Percentiles rank a stretch among this genome's conserved stretches.
Conservation (phyloP, 345 rosid genomes). For the Eucalyptus camaldulensis region DNA sequence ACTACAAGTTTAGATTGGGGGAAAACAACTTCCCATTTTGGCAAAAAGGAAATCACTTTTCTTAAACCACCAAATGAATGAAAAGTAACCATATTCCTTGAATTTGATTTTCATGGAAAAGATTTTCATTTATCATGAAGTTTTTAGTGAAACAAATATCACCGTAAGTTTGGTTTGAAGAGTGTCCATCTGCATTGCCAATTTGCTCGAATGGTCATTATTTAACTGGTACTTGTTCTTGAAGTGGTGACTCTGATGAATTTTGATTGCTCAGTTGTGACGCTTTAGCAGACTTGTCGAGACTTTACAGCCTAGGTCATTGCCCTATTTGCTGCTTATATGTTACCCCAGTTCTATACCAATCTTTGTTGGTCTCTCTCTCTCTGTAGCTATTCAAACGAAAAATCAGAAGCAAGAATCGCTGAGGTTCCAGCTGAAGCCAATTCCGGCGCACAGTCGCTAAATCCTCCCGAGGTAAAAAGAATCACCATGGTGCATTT, state of each 20-base stretch:
- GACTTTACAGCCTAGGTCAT: background rate
- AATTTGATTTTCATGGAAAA: background rate
- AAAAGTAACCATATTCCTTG: background rate
- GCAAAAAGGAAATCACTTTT: background rate
- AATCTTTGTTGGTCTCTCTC: background rate
- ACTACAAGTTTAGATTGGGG: background rate
- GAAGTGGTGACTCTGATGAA: background rate
- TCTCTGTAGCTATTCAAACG: constrained; percentile 34
- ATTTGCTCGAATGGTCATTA: background rate
- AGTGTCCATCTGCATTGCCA: background rate
- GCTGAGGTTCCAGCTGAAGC: constrained; percentile 37
- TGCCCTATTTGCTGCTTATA: background rate
- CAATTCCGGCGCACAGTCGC: constrained; percentile 7
- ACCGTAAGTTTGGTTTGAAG: background rate
- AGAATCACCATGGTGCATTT: background rate
- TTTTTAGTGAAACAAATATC: background rate
- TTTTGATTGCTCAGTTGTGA: background rate
- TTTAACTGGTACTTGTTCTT: background rate
- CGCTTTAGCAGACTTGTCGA: background rate
- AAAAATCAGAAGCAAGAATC: constrained; percentile 80
- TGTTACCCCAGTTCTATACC: background rate
- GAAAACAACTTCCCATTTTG: background rate
- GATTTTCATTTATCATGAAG: background rate
- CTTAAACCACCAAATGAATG: background rate
- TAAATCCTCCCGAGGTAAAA: constrained; percentile 37